Evolutionary conservation across 2,329 filamentous ascomycete genomes (phyloP).

Genomic region (Pseudogymnoascus sp.): DNA sequence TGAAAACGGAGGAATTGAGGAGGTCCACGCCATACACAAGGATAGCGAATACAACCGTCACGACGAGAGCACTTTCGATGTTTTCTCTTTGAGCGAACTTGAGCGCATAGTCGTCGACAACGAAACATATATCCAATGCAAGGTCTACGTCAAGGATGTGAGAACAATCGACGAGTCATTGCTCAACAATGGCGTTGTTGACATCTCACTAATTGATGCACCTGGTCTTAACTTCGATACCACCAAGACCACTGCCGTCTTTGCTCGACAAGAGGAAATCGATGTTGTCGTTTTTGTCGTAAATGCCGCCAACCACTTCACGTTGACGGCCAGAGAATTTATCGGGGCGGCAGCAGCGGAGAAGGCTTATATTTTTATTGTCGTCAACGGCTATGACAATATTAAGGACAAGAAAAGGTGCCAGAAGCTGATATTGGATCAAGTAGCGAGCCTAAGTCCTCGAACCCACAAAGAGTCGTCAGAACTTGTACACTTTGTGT

Average conservation of each 20-base stretch:
- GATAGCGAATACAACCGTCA: constrained; percentile 72
- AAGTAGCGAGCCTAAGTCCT: constrained; percentile 80
- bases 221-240: constrained; percentile 94
- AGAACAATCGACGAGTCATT: constrained; percentile 85
- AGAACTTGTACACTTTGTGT: constrained; percentile 95
- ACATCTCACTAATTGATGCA: constrained; percentile 94
- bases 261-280: constrained; percentile 95
- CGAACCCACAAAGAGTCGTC: constrained; percentile 85
- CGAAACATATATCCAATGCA: constrained; percentile 84
- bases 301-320: constrained; percentile 95
- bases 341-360: constrained; percentile 92
- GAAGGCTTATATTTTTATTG: constrained; percentile 98
- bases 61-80: constrained; percentile 89
- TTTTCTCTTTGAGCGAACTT: constrained; percentile 67
- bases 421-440: constrained; percentile 86
- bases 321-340: constrained; percentile 93
- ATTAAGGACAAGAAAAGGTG: constrained; percentile 88
- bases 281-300: constrained; percentile 98
- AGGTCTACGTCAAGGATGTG: constrained; percentile 89
- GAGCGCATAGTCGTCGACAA: constrained; percentile 89
- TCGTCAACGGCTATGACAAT: constrained; percentile 93
- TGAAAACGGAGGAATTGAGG: constrained; percentile 84
- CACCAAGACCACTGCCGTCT: constrained; percentile 92
- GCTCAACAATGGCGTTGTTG: constrained; percentile 93
- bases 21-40: constrained; percentile 90